Percentiles rank a stretch among this genome's conserved stretches.
Conservation (phyloP, 306 rosid genomes). For the Luffa acutangula region DNA sequence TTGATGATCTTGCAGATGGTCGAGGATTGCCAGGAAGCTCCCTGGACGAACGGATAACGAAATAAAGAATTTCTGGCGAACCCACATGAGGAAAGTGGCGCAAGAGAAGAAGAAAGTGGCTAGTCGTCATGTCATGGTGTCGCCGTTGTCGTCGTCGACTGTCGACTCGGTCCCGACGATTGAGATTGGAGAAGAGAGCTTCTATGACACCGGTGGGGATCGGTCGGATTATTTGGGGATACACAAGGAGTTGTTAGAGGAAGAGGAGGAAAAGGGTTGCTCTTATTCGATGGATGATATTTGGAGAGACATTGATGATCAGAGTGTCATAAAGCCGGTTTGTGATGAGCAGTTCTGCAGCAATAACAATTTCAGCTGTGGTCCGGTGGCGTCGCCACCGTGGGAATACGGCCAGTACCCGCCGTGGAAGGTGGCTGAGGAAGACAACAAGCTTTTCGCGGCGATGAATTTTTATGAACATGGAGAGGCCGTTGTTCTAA, state of each 20-base stretch:
- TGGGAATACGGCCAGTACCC: slow-evolving; percentile 54
- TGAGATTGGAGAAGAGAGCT: slow-evolving; percentile 58
- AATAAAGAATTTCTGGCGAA: slow-evolving; percentile 95
- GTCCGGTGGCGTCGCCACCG: slow-evolving; percentile 27
- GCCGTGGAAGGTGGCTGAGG: slow-evolving; percentile 59
- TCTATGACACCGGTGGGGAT: slow-evolving; percentile 67
- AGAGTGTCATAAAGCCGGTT: slow-evolving; percentile 15
- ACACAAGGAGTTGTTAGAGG: slow-evolving; percentile 10
- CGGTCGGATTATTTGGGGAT: slow-evolving; percentile 1
- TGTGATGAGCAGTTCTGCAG: slow-evolving; percentile 19
- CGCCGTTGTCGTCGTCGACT: slow-evolving; percentile 20
- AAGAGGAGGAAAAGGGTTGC: neutral
- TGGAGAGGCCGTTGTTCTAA: neutral
- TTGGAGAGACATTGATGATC: slow-evolving; percentile 62
- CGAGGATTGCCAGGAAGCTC: slow-evolving; percentile 75
- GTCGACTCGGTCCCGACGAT: slow-evolving; percentile 32
- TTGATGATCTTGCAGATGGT: slow-evolving; percentile 49
- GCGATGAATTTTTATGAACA: neutral
- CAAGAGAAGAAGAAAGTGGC: slow-evolving; percentile 49
- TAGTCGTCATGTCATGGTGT: neutral
- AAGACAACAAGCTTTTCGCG: slow-evolving; percentile 40
- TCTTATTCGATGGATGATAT: slow-evolving; percentile 73
- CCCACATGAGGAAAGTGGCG: slow-evolving; percentile 83
- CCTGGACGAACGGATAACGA: slow-evolving; percentile 98
- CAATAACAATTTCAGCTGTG: slow-evolving; percentile 24